Conservation (phyloP, 768 basidiomycete species). For the Thelephora aurantiotincta region DNA sequence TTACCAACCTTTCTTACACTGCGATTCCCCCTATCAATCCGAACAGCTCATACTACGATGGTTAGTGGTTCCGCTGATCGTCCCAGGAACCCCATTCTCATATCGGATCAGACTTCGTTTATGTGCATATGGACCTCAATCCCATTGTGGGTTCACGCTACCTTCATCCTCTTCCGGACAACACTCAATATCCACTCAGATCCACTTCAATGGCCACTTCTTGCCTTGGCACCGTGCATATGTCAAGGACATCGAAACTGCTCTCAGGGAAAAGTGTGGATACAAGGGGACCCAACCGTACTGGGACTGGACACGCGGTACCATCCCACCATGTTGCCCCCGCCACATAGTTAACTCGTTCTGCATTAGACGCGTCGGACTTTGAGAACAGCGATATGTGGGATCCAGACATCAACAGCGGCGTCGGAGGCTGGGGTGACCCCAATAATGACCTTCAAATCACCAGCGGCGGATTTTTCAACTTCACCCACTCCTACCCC, state of each 20-base stretch:
- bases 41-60: slow-evolving; percentile 1
- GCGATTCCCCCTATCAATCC: not conserved
- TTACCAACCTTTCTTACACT: not conserved
- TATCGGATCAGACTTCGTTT: slow-evolving; percentile 6
- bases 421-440: slow-evolving; percentile 17
- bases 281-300: slow-evolving; percentile 13
- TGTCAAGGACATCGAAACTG: slow-evolving; percentile 9
- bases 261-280: slow-evolving; percentile 12
- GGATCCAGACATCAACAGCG: slow-evolving; percentile 10
- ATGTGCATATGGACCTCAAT: slow-evolving; percentile 16
- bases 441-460: slow-evolving; percentile 11
- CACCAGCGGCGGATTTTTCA: slow-evolving; percentile 15
- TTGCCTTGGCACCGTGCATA: slow-evolving; percentile 17
- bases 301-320: slow-evolving; percentile 18
- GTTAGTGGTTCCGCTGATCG: not conserved
- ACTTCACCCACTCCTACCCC: slow-evolving; percentile 18
- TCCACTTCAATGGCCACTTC: slow-evolving; percentile 14
- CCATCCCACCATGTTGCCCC: not conserved
- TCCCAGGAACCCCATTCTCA: not conserved
- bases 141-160: slow-evolving; percentile 1
- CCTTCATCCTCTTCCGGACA: not conserved
- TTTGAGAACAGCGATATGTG: slow-evolving; percentile 10
- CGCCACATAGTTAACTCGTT: too few species aligned
- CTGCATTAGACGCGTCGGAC: slow-evolving; percentile 10
- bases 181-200: slow-evolving; percentile 1